Evolutionary conservation across 805 yeast species (phyloP).

Genomic region (Kurtzmaniella fragi): DNA sequence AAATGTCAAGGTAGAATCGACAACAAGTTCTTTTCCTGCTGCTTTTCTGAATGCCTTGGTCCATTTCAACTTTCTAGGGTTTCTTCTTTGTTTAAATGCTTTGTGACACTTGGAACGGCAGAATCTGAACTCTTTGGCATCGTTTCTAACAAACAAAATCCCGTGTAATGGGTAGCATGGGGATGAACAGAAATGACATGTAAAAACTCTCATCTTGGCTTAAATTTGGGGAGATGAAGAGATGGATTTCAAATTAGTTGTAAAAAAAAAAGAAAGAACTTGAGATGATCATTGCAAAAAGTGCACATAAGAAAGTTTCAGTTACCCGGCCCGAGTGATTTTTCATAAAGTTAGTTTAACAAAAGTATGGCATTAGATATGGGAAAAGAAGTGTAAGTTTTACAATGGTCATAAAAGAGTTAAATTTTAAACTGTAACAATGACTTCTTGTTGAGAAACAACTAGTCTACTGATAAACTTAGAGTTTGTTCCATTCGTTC

Average conservation of each 20-base stretch:
- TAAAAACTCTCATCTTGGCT: conserved; percentile 68
- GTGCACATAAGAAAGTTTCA: no score
- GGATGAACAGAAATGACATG: conserved; percentile 96
- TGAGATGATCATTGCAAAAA: no score
- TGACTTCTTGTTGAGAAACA: no score
- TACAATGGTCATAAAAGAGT: no score
- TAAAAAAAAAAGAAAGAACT: no score
- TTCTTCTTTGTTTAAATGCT: conserved; percentile 95
- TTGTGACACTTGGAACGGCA: conserved; percentile 98
- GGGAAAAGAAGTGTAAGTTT: no score
- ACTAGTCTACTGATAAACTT: no score
- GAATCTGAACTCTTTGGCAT: conserved; percentile 95
- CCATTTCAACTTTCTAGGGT: conserved; percentile 97
- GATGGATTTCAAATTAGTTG: background rate
- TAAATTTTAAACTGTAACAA: no score
- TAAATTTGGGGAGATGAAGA: background rate
- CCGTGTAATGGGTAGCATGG: conserved; percentile 87
- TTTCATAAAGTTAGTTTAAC: no score
- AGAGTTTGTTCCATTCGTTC: no score
- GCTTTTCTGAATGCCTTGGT: conserved; percentile 98
- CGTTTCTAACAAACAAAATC: conserved; percentile 95
- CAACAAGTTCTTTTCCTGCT: conserved; percentile 97
- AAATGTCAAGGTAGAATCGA: conserved; percentile 92
- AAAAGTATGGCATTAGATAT: no score
- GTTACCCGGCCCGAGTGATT: no score